Conservation (phyloP, 805 yeast genomes). For the Yamadazyma akitaensis region DNA sequence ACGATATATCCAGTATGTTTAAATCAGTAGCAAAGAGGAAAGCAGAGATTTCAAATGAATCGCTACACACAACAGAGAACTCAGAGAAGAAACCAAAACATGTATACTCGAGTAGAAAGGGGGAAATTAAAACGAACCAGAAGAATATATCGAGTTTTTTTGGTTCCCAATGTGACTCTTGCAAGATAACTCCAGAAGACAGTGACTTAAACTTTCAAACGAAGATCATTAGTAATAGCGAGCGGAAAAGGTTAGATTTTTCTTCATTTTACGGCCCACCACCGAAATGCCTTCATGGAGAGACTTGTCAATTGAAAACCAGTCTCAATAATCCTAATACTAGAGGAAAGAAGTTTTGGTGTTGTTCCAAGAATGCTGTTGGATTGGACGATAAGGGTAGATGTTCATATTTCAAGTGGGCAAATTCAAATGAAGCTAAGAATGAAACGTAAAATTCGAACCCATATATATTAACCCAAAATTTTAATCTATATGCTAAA, state of each 20-base stretch:
- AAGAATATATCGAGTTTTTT: conserved; percentile 26
- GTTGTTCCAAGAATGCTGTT: conserved; percentile 19
- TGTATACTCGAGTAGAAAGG: conserved; percentile 17
- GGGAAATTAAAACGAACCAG: conserved; percentile 12
- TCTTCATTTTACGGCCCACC: conserved; percentile 20
- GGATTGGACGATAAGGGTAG: conserved; percentile 12
- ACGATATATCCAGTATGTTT: conserved; percentile 35
- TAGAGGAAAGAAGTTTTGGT: conserved; percentile 33
- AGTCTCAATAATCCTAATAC: conserved; percentile 21
- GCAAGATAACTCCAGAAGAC: neutral
- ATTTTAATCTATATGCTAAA: conserved; percentile 11
- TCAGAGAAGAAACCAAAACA: neutral
- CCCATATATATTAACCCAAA: conserved; percentile 7
- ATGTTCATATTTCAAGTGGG: conserved; percentile 20
- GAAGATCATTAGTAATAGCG: no score
- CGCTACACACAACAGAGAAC: conserved; percentile 3
- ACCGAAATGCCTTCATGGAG: conserved; percentile 27
- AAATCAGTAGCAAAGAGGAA: conserved; percentile 8
- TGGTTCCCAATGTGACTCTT: neutral
- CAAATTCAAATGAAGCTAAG: neutral
- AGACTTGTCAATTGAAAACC: conserved; percentile 25
- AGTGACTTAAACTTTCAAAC: neutral
- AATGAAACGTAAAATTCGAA: neutral
- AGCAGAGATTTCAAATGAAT: neutral
- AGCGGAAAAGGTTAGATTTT: neutral